These are phyloP conservation scores for Coemansia aciculifera DNA, from an alignment of 192 early-diverging fungal genomes.

Conservation along the genomic window DNA sequence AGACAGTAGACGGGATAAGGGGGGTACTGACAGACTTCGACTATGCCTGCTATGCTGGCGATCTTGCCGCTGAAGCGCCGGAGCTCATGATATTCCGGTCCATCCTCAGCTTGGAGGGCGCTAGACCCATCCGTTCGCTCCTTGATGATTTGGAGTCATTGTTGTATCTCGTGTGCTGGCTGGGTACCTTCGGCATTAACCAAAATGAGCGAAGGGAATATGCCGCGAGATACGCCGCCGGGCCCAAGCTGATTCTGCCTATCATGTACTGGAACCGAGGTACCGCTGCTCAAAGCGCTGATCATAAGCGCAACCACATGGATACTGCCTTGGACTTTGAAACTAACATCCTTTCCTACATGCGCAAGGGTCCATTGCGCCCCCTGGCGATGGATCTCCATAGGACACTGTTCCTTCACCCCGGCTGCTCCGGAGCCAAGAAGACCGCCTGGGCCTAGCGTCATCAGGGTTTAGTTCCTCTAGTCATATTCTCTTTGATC, in stretches of 20 bases:
- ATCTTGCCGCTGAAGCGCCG: not conserved
- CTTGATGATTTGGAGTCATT: not conserved
- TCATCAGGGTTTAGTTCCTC: no score
- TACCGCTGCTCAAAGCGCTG: not conserved
- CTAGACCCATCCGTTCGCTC: not conserved
- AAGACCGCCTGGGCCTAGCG: not conserved
- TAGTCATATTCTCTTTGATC: no score
- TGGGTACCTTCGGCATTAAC: not conserved
- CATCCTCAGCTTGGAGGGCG: constrained; percentile 22
- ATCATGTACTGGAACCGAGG: not conserved
- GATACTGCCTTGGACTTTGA: not conserved
- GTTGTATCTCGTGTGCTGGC: constrained; percentile 1
- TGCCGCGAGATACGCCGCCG: not conserved
- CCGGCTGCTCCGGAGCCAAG: not conserved
- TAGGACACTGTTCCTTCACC: not conserved
- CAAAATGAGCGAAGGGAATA: not conserved
- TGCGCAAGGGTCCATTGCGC: not conserved
- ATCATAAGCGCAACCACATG: not conserved
- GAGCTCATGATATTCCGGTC: constrained; percentile 22
- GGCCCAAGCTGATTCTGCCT: not conserved
- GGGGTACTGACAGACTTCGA: not conserved
- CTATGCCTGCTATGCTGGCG: not conserved
- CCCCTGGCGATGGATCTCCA: not conserved
- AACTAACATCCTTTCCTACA: not conserved
- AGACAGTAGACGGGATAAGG: not conserved